Conservation (phyloP, 164 flowering plant genomes). For the Cinnamomum micranthum region DNA sequence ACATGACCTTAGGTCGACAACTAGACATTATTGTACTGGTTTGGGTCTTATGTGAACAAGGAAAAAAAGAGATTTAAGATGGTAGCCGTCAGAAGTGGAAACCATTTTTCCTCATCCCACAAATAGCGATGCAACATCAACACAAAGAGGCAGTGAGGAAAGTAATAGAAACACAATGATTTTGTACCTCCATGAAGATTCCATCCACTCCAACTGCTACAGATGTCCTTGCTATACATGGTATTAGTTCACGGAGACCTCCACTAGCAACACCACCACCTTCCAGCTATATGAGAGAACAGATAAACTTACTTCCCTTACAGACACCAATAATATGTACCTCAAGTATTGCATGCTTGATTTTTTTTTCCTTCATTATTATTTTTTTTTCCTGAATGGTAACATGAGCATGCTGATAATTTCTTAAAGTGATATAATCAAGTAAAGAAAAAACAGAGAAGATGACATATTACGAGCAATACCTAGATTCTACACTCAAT, state of each 20-base stretch:
- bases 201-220: constrained; percentile 99
- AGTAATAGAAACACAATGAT: neutral
- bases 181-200: constrained; percentile 90
- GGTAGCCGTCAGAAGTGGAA: neutral
- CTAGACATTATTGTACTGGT: too few relatives aligned
- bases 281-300: constrained; percentile 49
- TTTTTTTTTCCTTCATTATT: too few relatives aligned
- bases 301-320: constrained; percentile 1
- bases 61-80: neutral
- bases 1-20: too few relatives aligned
- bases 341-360: too few relatives aligned
- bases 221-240: constrained; percentile 95
- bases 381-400: neutral
- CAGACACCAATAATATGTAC: too few relatives aligned
- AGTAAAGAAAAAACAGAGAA: too few relatives aligned
- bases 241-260: constrained; percentile 93
- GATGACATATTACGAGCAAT: too few relatives aligned
- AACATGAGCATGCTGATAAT: too few relatives aligned
- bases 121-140: neutral
- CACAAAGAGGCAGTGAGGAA: neutral
- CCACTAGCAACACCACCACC: constrained; percentile 99
- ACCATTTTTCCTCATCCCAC: neutral
- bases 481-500: too few relatives aligned
- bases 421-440: too few relatives aligned
- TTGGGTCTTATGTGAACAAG: too few relatives aligned